Conservation (phyloP, 768 basidiomycete species). For the Naganishia antarctica region DNA sequence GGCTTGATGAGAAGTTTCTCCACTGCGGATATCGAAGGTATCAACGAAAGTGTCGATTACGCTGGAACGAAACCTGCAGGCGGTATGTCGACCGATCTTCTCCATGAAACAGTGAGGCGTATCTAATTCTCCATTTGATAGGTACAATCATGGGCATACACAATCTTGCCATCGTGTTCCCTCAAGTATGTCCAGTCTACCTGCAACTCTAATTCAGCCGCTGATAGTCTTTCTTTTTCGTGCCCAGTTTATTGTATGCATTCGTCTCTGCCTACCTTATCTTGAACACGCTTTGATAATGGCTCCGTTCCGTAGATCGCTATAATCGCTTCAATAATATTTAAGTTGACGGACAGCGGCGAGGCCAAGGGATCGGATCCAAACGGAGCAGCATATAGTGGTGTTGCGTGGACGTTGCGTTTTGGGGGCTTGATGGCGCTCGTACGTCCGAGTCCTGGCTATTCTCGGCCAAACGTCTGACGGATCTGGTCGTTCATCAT, state of each 20-base stretch:
- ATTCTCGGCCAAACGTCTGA: no score
- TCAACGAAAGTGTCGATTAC: slow-evolving; percentile 45
- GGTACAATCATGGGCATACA: slow-evolving; percentile 84
- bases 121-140: background rate
- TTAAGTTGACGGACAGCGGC: slow-evolving; percentile 64
- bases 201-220: background rate
- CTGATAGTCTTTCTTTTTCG: background rate
- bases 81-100: slow-evolving; percentile 49
- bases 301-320: slow-evolving; percentile 78
- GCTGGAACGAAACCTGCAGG: slow-evolving; percentile 52
- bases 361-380: slow-evolving; percentile 45
- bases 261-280: background rate
- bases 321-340: slow-evolving; percentile 77
- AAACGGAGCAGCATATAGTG: slow-evolving; percentile 55
- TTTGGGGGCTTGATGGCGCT: slow-evolving; percentile 85
- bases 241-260: background rate
- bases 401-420: slow-evolving; percentile 87
- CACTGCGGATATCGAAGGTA: slow-evolving; percentile 45
- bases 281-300: no score
- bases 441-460: no score
- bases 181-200: slow-evolving; percentile 54
- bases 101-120: background rate
- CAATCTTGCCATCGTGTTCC: slow-evolving; percentile 89
- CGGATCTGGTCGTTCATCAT: slow-evolving; percentile 17
- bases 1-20: slow-evolving; percentile 47